Evolutionary conservation across 2,329 filamentous ascomycete species (phyloP), one percentile per base, ranked within the genome.

Genomic region (Purpureocillium takamizusanense): DNA sequence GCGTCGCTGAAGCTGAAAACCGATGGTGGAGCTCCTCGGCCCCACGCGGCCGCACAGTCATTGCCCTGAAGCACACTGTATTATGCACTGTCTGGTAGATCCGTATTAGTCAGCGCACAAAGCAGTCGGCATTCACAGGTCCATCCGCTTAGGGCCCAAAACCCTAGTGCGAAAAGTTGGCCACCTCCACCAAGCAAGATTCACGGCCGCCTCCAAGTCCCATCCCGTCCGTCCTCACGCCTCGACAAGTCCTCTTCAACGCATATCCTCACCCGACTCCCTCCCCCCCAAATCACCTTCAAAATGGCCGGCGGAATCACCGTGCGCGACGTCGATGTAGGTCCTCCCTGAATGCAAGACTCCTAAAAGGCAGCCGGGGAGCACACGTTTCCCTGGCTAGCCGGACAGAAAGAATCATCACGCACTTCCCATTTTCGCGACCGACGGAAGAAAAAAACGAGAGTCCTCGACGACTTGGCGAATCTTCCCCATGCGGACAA

Each of bases 311-410:
- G 82, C 69, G 85, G 83, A 69, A 76, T 86, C 66, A 78, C 73
- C 59, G 85, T 90, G 70, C 83, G 84, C 72, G 85, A 89, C 73
- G 84, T 89, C 66, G 82, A 86, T 77, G 81, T 85, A 80, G 70
- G 78, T 78, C 43, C 47, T 55, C 50, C 57, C 48, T 56, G 50
- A 57, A 47, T 39, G 29, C 46, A 45, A 42, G 48, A 41, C 27
- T 25, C 21, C 21, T 25, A 41, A 35, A 42, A 47, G 31, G 34
- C 21, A 34, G 23, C 15, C 14, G 14, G 31, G 16, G 31, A 5
- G 10, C 21, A 10, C 21, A 10, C 21, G 21, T 25, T 5, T 25
- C 6, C 21, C 10, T 10, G 21, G 21, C 21, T 25, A n/a, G 21
- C 21, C 21, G 21, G 21, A 10, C 21, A 25, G 21, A 25, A 25